A percentile compares a stretch with the other conserved stretches of the same genome.
These are phyloP conservation scores for Fagus sylvatica DNA, from an alignment of 306 rosid genomes.

Conservation along the genomic window DNA sequence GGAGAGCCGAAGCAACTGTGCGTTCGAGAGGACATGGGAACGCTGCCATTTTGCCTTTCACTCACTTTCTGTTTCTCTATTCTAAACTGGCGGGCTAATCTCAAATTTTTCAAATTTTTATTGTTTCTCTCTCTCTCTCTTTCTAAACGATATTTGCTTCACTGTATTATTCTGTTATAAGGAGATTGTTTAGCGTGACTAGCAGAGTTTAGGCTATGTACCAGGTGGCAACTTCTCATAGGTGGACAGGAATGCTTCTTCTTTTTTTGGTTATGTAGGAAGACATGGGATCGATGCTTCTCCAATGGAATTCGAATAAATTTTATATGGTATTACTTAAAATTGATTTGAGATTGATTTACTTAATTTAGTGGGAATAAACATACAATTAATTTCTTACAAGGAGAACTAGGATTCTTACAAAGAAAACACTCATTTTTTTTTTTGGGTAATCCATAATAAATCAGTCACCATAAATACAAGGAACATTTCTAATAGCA, in stretches of 20 bases:
- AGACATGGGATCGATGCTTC: too few relatives aligned
- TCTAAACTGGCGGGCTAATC: slow-evolving; percentile 57
- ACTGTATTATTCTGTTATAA: neutral
- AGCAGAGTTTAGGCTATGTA: neutral
- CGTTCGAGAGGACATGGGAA: slow-evolving; percentile 66
- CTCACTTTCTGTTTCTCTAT: slow-evolving; percentile 24
- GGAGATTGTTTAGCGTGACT: neutral
- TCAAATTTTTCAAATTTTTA: slow-evolving; percentile 27
- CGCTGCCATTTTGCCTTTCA: slow-evolving; percentile 37
- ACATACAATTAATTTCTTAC: too few relatives aligned
- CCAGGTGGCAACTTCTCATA: neutral
- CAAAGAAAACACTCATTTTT: too few relatives aligned
- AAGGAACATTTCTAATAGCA: too few relatives aligned
- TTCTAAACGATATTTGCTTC: neutral
- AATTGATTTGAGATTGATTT: too few relatives aligned
- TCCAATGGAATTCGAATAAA: too few relatives aligned
- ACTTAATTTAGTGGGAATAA: too few relatives aligned
- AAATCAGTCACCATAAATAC: too few relatives aligned
- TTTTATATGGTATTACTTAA: too few relatives aligned
- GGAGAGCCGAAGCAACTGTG: slow-evolving; percentile 74
- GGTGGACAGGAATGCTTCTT: neutral
- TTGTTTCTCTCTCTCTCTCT: slow-evolving; percentile 10
- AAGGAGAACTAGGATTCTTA: too few relatives aligned
- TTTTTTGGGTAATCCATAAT: too few relatives aligned
- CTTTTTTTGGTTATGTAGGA: neutral